phyloP scores from a whole-genome alignment of 345 rosid genomes.

The Boechera stricta region DNA sequence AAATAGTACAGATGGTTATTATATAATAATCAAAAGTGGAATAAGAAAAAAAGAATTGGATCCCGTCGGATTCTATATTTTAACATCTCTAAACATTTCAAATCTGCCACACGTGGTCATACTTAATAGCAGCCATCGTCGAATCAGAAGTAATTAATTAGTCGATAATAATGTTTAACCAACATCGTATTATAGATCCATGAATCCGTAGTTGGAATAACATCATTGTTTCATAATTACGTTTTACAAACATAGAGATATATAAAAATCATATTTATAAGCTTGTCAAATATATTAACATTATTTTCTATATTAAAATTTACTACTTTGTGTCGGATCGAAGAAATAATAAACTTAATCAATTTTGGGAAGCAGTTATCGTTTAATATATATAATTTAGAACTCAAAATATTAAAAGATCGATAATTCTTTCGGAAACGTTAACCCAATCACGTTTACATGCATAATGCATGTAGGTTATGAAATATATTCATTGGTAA shows the following conservation, averaged over 20 bases:
- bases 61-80: constrained; percentile 34
- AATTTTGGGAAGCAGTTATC: neutral
- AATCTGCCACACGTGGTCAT: constrained; percentile 48
- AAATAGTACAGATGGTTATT: neutral
- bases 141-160: constrained; percentile 30
- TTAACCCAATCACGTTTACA: neutral
- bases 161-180: constrained; percentile 11
- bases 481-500: too few relatives aligned
- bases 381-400: neutral
- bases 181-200: constrained; percentile 20
- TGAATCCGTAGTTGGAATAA: neutral
- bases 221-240: constrained; percentile 27
- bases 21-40: constrained; percentile 26
- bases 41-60: constrained; percentile 20
- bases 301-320: neutral
- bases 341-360: neutral
- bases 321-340: neutral
- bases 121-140: constrained; percentile 34
- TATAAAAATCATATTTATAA: neutral
- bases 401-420: neutral
- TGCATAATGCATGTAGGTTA: too few relatives aligned
- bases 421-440: neutral
- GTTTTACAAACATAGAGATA: neutral
- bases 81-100: constrained; percentile 28
- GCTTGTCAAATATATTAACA: neutral